Evolutionary conservation across 805 yeast species (phyloP).

Genomic region (Saturnispora gosingensis): DNA sequence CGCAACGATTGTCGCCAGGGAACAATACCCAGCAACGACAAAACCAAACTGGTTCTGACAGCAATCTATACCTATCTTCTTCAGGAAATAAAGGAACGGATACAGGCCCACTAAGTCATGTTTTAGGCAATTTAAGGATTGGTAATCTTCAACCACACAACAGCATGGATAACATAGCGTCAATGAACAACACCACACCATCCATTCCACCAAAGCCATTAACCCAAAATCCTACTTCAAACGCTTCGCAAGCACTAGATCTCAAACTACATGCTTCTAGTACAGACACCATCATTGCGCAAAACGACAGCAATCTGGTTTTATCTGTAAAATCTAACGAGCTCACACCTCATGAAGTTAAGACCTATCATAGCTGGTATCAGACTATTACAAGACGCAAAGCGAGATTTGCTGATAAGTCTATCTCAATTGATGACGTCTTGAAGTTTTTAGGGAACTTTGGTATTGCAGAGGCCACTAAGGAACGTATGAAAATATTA

Average conservation of each 20-base stretch:
- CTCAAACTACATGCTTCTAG: constrained; percentile 18
- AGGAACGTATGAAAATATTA: constrained; percentile 39
- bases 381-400: constrained; percentile 71
- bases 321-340: constrained; percentile 58
- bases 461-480: constrained; percentile 43
- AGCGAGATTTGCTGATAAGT: constrained; percentile 35
- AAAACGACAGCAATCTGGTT: constrained; percentile 41
- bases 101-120: neutral
- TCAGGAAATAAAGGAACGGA: neutral
- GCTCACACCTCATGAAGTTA: constrained; percentile 66
- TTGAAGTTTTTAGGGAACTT: constrained; percentile 72
- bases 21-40: neutral
- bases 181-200: neutral
- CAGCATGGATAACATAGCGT: constrained; percentile 7
- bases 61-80: neutral
- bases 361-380: constrained; percentile 90
- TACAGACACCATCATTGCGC: constrained; percentile 19
- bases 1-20: neutral
- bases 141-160: neutral
- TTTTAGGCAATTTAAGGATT: neutral
- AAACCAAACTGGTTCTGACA: neutral
- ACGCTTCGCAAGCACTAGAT: neutral
- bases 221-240: neutral
- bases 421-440: constrained; percentile 69
- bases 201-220: neutral